These are phyloP conservation scores for Bondarzewia mesenterica DNA, from an alignment of 1,284 basidiomycete species.

Conservation along the genomic window DNA sequence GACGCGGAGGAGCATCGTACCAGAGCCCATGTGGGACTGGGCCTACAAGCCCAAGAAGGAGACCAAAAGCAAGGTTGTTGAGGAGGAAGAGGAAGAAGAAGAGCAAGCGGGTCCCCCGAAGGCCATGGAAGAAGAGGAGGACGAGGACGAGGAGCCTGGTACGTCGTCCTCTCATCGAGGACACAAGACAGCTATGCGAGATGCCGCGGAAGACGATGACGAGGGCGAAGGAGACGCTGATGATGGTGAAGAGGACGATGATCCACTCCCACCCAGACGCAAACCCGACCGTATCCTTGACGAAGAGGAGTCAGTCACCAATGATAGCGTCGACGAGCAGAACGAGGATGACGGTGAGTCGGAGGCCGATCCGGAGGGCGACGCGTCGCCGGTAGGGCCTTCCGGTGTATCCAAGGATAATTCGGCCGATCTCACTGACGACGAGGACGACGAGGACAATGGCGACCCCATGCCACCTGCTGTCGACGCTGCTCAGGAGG, in stretches of 20 bases:
- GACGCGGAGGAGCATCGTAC: conserved; percentile 61
- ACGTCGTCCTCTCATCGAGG: conserved; percentile 11
- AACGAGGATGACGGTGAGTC: conserved; percentile 25
- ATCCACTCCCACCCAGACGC: conserved; percentile 10
- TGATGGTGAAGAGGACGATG: conserved; percentile 16
- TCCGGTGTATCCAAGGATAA: conserved; percentile 5
- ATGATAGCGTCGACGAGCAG: conserved; percentile 12
- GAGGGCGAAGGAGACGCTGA: conserved; percentile 22
- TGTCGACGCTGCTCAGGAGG: conserved; percentile 17
- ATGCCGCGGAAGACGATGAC: conserved; percentile 23
- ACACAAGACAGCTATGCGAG: conserved; percentile 9
- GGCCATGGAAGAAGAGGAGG: conserved; percentile 58
- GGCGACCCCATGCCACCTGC: conserved; percentile 20
- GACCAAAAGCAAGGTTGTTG: conserved; percentile 20
- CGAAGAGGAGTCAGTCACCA: conserved; percentile 12
- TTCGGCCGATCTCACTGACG: conserved; percentile 20
- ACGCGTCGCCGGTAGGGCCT: conserved; percentile 16
- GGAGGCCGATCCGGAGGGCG: conserved; percentile 15
- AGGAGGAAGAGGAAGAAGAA: conserved; percentile 41
- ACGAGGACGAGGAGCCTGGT: conserved; percentile 28
- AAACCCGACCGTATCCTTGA: conserved; percentile 18
- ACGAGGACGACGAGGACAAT: conserved; percentile 23
- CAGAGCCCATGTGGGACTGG: conserved; percentile 75
- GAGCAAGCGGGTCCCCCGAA: conserved; percentile 45
- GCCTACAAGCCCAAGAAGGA: conserved; percentile 39